Conservation (phyloP, 306 rosid species). For the Prunus mume region DNA sequence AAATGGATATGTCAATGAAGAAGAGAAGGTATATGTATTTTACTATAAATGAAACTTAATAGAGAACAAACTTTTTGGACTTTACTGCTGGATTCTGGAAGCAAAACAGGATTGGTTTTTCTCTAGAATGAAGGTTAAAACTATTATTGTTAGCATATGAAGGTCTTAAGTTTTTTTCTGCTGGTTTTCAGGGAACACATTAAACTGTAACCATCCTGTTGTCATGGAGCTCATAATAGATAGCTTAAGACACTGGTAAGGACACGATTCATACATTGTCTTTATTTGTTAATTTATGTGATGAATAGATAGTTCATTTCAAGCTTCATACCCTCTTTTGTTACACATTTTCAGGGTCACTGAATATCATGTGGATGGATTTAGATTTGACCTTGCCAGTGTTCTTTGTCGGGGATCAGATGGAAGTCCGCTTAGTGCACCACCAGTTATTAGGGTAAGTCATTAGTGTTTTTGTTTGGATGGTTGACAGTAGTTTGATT, state of each 20-base stretch:
- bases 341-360: constrained; percentile 59
- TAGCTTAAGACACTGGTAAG: constrained; percentile 96
- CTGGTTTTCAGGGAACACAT: constrained; percentile 75
- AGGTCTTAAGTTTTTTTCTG: constrained; percentile 26
- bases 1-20: neutral
- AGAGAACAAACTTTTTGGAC: neutral
- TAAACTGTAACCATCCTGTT: constrained; percentile 90
- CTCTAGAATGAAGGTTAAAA: neutral
- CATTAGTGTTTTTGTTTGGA: neutral
- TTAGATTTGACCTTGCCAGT: constrained; percentile 97
- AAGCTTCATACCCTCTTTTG: neutral
- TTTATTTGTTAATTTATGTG: neutral
- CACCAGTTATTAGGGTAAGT: constrained; percentile 75
- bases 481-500: neutral
- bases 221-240: constrained; percentile 91
- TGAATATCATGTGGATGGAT: constrained; percentile 95
- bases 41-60: neutral
- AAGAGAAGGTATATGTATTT: neutral
- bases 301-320: neutral
- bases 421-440: constrained; percentile 80
- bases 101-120: neutral
- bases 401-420: constrained; percentile 85
- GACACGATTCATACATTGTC: neutral
- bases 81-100: neutral
- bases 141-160: constrained; percentile 16